Base-by-base conservation (phyloP, 2,329 filamentous ascomycete species). In the Fusarium odoratissimum region DNA sequence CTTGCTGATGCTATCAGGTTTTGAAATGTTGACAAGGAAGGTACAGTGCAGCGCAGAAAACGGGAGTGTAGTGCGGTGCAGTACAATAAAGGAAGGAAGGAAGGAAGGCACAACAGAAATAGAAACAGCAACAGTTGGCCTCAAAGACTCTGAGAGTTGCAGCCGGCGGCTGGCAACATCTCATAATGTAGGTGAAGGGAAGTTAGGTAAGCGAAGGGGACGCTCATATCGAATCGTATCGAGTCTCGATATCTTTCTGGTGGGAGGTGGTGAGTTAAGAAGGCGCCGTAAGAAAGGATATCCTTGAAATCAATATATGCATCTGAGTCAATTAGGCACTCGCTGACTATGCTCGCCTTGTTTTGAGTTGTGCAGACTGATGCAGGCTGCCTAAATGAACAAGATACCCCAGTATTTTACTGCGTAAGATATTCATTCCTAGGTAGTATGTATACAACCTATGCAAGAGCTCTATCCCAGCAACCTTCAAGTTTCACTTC, bases 181-280 rank as follows among this genome's bases (percentile, higher is more conserved):
- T 55, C 52, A 49, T 57, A 23, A 66, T 40, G 52, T 56, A 64
- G 54, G 62, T 40, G 21, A 28, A 65, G 42, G 38, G 28, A 57
- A 58, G 57, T 57, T 55, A 68, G 54, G 63, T 42, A 68, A 60
- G 42, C 59, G 44, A 60, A 73, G 57, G 56, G 38, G 30, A 61
- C 35, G 28, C 56, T 44, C 30, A 65, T 60, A 51, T 69, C 48
- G 63, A 69, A 61, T 71, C 28, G 62, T 61, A 60, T 59, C 59
- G 59, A 23, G 52, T 61, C 48, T 61, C 40, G 44, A 67, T 56
- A 56, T 58, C 56, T 55, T 48, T 54, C 33, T 68, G 59, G 73
- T 58, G 73, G 69, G 71, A 69, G 61, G 58, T 42, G 64, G 67
- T 64, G 71, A 62, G 63, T 76, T 77, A 71, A 76, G 69, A 76